Percentiles rank a stretch among this genome's conserved stretches.
These are phyloP conservation scores for Aschersonia sp. DNA, from an alignment of 2,329 filamentous ascomycete species.

Conservation along the genomic window DNA sequence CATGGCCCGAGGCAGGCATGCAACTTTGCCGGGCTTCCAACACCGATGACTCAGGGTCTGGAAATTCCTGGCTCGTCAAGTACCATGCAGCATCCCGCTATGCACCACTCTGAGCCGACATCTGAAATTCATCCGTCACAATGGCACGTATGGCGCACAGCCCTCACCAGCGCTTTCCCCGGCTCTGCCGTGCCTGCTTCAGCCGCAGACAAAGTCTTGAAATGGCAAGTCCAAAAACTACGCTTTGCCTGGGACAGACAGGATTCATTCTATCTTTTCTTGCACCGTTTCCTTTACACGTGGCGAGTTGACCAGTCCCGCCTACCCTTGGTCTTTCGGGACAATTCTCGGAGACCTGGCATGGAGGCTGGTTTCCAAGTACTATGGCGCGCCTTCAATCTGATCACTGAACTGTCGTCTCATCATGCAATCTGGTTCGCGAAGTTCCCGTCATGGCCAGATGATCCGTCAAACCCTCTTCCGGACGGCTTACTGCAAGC, in stretches of 20 bases:
- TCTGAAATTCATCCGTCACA: too few relatives aligned
- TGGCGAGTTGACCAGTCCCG: conserved; percentile 28
- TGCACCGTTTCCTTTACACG: conserved; percentile 52
- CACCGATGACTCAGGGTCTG: too few relatives aligned
- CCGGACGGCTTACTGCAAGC: background rate
- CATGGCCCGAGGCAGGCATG: too few relatives aligned
- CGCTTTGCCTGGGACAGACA: conserved; percentile 35
- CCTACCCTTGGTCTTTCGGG: conserved; percentile 12
- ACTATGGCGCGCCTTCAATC: background rate
- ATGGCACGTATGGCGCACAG: too few relatives aligned
- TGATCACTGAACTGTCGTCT: background rate
- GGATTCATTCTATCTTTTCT: conserved; percentile 49
- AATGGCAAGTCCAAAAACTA: conserved; percentile 38
- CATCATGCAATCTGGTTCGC: background rate
- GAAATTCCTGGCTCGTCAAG: too few relatives aligned
- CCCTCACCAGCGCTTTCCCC: too few relatives aligned
- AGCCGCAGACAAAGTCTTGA: conserved; percentile 9
- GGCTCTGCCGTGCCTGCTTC: background rate
- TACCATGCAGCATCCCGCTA: too few relatives aligned
- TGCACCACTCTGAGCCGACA: too few relatives aligned
- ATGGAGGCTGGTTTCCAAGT: background rate
- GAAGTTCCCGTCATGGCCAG: background rate
- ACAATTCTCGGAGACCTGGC: conserved; percentile 7
- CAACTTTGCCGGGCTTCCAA: too few relatives aligned
- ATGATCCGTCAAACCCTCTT: background rate